phyloP scores from a whole-genome alignment of 768 basidiomycete genomes.

The Boletus subcaerulescens region DNA sequence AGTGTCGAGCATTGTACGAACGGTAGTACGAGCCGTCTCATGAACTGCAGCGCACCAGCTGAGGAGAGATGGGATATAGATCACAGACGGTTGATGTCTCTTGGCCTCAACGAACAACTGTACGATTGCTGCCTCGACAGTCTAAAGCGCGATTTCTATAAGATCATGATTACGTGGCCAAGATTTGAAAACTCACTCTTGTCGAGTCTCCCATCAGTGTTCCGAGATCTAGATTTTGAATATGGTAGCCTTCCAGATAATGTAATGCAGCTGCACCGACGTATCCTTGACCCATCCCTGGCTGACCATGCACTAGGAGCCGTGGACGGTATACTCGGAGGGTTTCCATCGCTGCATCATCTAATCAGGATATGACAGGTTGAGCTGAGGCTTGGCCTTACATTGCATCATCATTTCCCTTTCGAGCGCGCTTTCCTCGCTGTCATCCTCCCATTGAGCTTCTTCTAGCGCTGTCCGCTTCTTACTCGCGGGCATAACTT shows the following conservation, averaged over 20 bases:
- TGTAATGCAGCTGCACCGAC: conserved; percentile 90
- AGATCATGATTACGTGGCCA: background rate
- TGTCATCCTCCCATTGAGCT: conserved; percentile 86
- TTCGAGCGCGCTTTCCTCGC: conserved; percentile 80
- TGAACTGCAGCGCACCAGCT: conserved; percentile 85
- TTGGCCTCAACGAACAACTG: conserved; percentile 97
- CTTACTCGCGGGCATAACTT: conserved; percentile 78
- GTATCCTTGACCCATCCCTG: conserved; percentile 90
- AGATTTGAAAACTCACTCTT: conserved; percentile 51
- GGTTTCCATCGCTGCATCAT: conserved; percentile 77
- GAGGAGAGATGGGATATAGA: conserved; percentile 88
- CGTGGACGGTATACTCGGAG: conserved; percentile 88
- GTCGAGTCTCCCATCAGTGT: conserved; percentile 86
- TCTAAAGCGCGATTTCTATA: conserved; percentile 42
- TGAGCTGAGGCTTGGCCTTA: conserved; percentile 34
- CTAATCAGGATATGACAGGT: background rate
- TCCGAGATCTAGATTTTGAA: conserved; percentile 91
- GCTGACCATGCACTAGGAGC: conserved; percentile 72
- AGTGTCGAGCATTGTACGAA: conserved; percentile 88
- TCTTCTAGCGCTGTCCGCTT: conserved; percentile 86
- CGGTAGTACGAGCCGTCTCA: conserved; percentile 79
- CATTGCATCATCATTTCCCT: conserved; percentile 87
- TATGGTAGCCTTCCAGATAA: conserved; percentile 92
- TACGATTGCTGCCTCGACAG: conserved; percentile 87
- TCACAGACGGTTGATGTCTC: conserved; percentile 91